These are phyloP conservation scores for Tricholoma terreum DNA, from an alignment of 768 basidiomycete species.

Conservation along the genomic window DNA sequence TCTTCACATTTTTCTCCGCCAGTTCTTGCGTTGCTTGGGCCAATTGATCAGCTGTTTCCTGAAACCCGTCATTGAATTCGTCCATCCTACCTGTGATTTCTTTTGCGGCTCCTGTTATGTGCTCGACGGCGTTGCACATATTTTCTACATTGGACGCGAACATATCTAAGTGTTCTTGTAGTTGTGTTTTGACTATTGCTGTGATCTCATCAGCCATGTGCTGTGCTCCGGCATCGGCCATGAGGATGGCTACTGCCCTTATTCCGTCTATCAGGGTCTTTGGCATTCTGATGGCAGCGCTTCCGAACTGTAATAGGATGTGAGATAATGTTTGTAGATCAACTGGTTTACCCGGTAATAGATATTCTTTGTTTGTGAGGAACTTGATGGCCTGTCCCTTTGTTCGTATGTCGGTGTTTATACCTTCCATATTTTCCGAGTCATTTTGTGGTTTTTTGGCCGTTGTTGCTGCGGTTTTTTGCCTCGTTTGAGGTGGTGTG, in stretches of 20 bases:
- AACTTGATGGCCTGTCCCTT: neutral
- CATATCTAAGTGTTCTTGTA: too few relatives aligned
- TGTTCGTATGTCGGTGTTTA: neutral
- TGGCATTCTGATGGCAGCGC: neutral
- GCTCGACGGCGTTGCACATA: neutral
- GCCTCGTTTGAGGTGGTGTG: neutral
- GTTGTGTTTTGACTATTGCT: neutral
- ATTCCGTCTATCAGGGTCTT: neutral
- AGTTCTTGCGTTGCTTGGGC: too few relatives aligned
- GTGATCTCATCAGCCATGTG: neutral
- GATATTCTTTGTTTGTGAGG: neutral
- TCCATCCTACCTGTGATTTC: too few relatives aligned
- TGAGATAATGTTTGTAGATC: neutral
- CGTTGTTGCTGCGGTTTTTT: neutral
- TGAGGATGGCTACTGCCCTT: neutral
- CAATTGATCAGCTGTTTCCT: too few relatives aligned
- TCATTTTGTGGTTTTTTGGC: neutral
- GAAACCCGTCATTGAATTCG: too few relatives aligned
- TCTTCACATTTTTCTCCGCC: too few relatives aligned
- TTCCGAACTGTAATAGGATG: neutral
- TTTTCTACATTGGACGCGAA: neutral
- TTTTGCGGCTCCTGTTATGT: neutral
- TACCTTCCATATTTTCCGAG: neutral
- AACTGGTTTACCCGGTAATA: neutral
- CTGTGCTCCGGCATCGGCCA: neutral